Evolutionary conservation across 1,139 yeast species (phyloP).

Genomic region (Petasospora rhodanensis): DNA sequence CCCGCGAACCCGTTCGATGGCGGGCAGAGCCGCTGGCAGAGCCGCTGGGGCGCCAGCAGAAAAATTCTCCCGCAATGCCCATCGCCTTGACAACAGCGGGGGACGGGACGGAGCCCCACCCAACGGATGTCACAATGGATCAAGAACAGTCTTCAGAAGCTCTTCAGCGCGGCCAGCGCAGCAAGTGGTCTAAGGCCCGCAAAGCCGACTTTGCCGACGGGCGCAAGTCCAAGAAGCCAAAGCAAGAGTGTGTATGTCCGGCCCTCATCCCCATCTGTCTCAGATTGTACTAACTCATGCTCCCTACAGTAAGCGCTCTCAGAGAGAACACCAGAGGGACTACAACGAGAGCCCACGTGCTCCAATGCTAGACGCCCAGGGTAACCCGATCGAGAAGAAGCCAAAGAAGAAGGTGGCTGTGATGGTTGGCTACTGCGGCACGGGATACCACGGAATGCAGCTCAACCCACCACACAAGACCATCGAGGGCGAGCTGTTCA

Average conservation of each 20-base stretch:
- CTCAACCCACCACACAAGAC: conserved; percentile 86
- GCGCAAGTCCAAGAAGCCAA: conserved; percentile 27
- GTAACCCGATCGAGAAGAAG: conserved; percentile 48
- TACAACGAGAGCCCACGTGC: conserved; percentile 29
- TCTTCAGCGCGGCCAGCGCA: conserved; percentile 40
- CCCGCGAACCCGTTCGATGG: too few relatives aligned
- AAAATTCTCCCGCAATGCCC: too few relatives aligned
- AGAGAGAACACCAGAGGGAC: too few relatives aligned
- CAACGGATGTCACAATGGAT: too few relatives aligned
- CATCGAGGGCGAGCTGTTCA: conserved; percentile 85
- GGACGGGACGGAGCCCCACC: too few relatives aligned
- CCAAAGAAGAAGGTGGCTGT: conserved; percentile 73
- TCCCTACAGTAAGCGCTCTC: conserved; percentile 6
- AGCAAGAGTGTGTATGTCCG: conserved; percentile 50
- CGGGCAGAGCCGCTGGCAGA: too few relatives aligned
- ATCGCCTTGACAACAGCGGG: too few relatives aligned
- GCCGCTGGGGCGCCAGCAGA: too few relatives aligned
- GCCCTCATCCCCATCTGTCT: not conserved
- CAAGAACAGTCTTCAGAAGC: conserved; percentile 32
- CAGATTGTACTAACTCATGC: conserved; percentile 2
- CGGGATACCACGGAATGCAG: conserved; percentile 98
- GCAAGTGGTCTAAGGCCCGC: conserved; percentile 45
- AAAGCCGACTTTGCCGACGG: conserved; percentile 37
- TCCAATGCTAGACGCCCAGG: conserved; percentile 53
- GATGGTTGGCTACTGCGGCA: conserved; percentile 94